A percentile compares a stretch with the other conserved stretches of the same genome.
phyloP scores from a whole-genome alignment of 2,329 filamentous ascomycete genomes.

The Thermoascus crustaceus region DNA sequence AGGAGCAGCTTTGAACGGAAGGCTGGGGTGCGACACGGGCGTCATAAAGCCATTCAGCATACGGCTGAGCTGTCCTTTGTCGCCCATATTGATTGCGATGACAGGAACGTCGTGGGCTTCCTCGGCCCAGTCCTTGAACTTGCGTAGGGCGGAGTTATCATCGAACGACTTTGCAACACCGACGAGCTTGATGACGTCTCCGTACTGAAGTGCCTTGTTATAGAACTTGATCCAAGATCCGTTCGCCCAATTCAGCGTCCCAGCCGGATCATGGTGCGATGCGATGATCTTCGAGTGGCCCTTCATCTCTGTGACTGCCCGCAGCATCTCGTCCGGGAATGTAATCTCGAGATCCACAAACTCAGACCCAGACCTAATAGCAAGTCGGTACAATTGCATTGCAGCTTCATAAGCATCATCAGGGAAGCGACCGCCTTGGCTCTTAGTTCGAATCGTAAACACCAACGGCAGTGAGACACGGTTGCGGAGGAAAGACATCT shows the following conservation, averaged over 20 bases:
- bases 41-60: conserved; percentile 91
- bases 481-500: conserved; percentile 71
- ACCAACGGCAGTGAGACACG: conserved; percentile 70
- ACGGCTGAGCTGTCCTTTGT: conserved; percentile 76
- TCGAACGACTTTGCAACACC: conserved; percentile 67
- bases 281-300: conserved; percentile 78
- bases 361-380: conserved; percentile 76
- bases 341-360: conserved; percentile 92
- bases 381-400: conserved; percentile 65
- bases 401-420: conserved; percentile 66
- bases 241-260: conserved; percentile 75
- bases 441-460: conserved; percentile 79
- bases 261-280: conserved; percentile 84
- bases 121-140: conserved; percentile 71
- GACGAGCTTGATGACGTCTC: conserved; percentile 90
- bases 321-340: conserved; percentile 67
- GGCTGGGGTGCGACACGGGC: conserved; percentile 77
- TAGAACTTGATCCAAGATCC: conserved; percentile 89
- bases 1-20: conserved; percentile 90
- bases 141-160: conserved; percentile 78
- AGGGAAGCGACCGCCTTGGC: conserved; percentile 82
- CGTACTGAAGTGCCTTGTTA: conserved; percentile 81
- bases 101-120: conserved; percentile 69
- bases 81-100: conserved; percentile 94
- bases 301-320: conserved; percentile 59